Evolutionary conservation across 1,284 basidiomycete species (phyloP), one percentile per base, ranked within the genome.

Genomic region (Cryptococcus sp.): DNA sequence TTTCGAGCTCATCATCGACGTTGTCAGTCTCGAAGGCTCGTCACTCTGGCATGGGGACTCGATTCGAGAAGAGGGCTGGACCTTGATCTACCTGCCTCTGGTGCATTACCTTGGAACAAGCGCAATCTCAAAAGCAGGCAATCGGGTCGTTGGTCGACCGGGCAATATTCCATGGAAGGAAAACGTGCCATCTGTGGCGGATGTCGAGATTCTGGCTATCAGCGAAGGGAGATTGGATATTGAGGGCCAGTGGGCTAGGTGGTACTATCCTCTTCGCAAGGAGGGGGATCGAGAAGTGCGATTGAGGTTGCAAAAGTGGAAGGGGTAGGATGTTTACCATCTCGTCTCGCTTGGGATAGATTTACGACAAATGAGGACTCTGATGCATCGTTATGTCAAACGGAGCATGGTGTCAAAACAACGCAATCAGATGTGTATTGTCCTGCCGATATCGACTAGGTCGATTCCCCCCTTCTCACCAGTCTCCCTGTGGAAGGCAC

Each of bases 81-180:
- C 54, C 1, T 45, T 51, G 39, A 84, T 95, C 16, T 95, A 80
- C 65, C 67, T 94, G 1, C 91, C 91, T 0, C 77, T 89, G 42
- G 82, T 93, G 21, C 91, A 94, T 71, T 95, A 82, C 62, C 38
- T 59, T 4, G 39, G 34, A 22, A 21, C 39, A 38, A 2, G 12
- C 36, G 21, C 41, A 25, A 21, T 5, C 22, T 22, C 9, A 23
- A 44, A 23, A 16, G 32, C 19, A 24, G 39, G 34, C n/a, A 28
- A n/a, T 7, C 34, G 31, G 19, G 11, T 34, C 36, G 18, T 45
- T 6, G 43, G 34, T 26, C 3, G 25, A 26, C 21, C 16, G 3
- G 22, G n/a, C 5, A 21, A 42, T 16, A n/a, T 43, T 2, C 57
- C 53, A 37, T 65, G 61, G 61, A 37, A 50, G 3, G 28, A 45